phyloP scores from a whole-genome alignment of 192 early-diverging fungal genomes.

The Rhizoclosmatium sp. region DNA sequence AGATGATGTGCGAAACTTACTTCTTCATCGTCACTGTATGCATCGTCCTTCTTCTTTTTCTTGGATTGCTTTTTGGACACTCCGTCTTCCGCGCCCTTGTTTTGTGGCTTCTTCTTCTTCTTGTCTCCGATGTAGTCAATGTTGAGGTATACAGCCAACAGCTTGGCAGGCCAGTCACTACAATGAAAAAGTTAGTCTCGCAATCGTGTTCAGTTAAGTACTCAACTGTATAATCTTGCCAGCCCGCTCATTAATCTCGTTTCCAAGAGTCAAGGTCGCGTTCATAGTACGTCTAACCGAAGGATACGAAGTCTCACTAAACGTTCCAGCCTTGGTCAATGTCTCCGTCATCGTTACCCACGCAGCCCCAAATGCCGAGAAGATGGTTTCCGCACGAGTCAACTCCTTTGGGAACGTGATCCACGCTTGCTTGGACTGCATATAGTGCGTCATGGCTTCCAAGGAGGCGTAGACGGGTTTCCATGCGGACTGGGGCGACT shows the following conservation, averaged over 20 bases:
- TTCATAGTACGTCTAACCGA: conserved; percentile 6
- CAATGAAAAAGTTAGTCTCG: too few species aligned
- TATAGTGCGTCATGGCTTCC: conserved; percentile 31
- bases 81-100: not conserved
- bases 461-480: conserved; percentile 37
- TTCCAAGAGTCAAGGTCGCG: conserved; percentile 19
- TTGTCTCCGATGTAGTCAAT: conserved; percentile 32
- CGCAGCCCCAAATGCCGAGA: conserved; percentile 19
- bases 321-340: conserved; percentile 7
- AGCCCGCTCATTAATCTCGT: conserved; percentile 26
- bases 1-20: too few species aligned
- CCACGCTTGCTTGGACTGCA: conserved; percentile 17
- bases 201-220: too few species aligned
- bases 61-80: not conserved
- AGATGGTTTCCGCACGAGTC: conserved; percentile 4
- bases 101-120: conserved; percentile 15
- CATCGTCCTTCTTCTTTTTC: conserved; percentile 27
- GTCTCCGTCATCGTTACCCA: conserved; percentile 17
- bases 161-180: conserved; percentile 37
- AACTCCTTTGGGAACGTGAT: not conserved
- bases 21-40: conserved; percentile 19
- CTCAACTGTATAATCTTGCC: not conserved
- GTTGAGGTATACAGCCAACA: conserved; percentile 23
- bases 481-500: conserved; percentile 39
- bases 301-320: conserved; percentile 28